Percentiles rank a stretch among this genome's conserved stretches.
Conservation (phyloP, 192 early-diverging fungal genomes). For the Rhizophagus sp. region DNA sequence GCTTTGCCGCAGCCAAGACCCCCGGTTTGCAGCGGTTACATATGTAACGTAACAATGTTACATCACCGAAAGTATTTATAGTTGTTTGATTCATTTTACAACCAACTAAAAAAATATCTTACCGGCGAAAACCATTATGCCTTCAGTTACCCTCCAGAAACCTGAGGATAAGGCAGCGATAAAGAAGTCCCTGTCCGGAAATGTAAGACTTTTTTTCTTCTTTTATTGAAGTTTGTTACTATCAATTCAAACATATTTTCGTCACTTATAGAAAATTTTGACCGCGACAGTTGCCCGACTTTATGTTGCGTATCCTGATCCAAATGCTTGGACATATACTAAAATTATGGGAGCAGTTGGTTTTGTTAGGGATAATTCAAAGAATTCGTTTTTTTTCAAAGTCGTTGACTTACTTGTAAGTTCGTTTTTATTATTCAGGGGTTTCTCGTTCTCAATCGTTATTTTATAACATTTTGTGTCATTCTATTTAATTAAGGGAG, state of each 20-base stretch:
- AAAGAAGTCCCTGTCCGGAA: conserved; percentile 55
- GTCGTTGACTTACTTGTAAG: conserved; percentile 65
- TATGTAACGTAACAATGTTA: no score
- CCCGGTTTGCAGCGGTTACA: no score
- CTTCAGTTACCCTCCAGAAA: conserved; percentile 60
- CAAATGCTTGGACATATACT: conserved; percentile 69
- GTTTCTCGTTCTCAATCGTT: background rate
- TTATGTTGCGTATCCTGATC: conserved; percentile 70
- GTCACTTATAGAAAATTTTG: conserved; percentile 66
- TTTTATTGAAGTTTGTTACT: background rate
- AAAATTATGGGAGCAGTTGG: conserved; percentile 67
- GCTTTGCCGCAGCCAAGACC: no score
- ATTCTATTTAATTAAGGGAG: conserved; percentile 33
- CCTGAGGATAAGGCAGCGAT: conserved; percentile 66
- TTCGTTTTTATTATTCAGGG: background rate
- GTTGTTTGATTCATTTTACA: background rate
- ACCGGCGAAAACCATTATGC: conserved; percentile 40
- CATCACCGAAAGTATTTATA: no score
- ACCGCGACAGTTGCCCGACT: conserved; percentile 75
- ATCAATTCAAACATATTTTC: background rate
- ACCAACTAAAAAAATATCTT: background rate
- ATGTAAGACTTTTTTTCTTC: conserved; percentile 43
- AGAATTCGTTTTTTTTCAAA: conserved; percentile 67
- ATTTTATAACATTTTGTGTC: background rate
- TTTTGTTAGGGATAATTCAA: conserved; percentile 66